Evolutionary conservation across 2,329 filamentous ascomycete species (phyloP).

Genomic region (Cryphonectria parasitica): DNA sequence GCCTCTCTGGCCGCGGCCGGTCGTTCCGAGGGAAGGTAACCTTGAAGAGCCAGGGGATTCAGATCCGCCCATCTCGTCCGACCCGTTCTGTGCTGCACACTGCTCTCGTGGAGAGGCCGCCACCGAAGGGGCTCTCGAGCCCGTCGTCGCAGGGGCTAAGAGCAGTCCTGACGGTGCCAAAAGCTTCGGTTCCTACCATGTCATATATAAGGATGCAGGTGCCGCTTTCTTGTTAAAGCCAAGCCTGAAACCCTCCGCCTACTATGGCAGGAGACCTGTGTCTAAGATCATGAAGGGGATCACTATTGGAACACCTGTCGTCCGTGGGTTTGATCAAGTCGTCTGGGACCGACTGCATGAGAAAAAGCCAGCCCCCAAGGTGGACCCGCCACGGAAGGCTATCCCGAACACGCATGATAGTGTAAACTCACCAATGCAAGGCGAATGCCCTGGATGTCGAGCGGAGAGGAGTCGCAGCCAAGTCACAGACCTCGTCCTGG

Average conservation of each 20-base stretch:
- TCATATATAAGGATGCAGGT: constrained; percentile 80
- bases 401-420: constrained; percentile 25
- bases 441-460: constrained; percentile 54
- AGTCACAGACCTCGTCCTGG: constrained; percentile 85
- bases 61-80: constrained; percentile 52
- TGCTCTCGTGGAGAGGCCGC: constrained; percentile 65
- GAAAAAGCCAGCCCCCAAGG: constrained; percentile 37
- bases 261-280: constrained; percentile 81
- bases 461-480: constrained; percentile 66
- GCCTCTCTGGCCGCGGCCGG: constrained; percentile 73
- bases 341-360: constrained; percentile 75
- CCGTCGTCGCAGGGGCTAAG: constrained; percentile 41
- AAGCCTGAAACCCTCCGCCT: constrained; percentile 80
- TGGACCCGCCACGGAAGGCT: constrained; percentile 33
- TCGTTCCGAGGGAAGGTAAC: constrained; percentile 30
- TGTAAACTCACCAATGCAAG: constrained; percentile 27
- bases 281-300: constrained; percentile 82
- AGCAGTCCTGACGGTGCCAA: constrained; percentile 46
- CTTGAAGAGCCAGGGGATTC: constrained; percentile 31
- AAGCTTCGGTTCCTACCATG: constrained; percentile 74
- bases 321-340: constrained; percentile 82
- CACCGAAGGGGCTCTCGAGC: constrained; percentile 54
- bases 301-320: constrained; percentile 82
- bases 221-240: constrained; percentile 87
- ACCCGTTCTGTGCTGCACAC: constrained; percentile 62